phyloP scores from a whole-genome alignment of 2,329 filamentous ascomycete genomes.

The Falciphora oryzae region DNA sequence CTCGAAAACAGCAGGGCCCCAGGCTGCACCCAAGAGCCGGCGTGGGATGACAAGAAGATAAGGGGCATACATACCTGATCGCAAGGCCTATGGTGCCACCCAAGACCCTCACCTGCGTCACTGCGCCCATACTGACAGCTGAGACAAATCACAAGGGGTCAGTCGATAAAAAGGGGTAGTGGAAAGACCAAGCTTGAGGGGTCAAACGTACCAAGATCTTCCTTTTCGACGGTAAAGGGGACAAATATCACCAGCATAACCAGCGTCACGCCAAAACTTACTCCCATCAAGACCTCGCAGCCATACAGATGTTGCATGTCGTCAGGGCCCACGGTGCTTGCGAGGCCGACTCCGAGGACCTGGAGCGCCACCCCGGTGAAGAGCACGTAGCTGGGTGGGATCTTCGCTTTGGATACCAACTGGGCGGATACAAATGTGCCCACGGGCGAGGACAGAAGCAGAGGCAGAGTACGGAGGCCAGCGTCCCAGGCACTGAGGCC shows the following conservation, averaged over 20 bases:
- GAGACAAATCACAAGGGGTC: neutral
- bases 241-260: constrained; percentile 2
- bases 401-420: constrained; percentile 20
- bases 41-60: neutral
- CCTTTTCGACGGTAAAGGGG: neutral
- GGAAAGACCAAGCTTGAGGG: neutral
- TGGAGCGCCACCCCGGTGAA: constrained; percentile 1
- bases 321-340: neutral
- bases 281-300: constrained; percentile 9
- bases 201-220: constrained; percentile 4
- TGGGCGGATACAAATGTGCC: constrained; percentile 31
- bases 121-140: constrained; percentile 8
- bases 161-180: neutral
- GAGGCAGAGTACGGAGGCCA: constrained; percentile 34
- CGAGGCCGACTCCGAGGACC: constrained; percentile 1
- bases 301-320: constrained; percentile 3
- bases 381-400: constrained; percentile 5
- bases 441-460: constrained; percentile 31
- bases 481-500: constrained; percentile 31
- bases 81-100: constrained; percentile 9
- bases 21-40: neutral
- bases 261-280: constrained; percentile 6
- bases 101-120: constrained; percentile 5
- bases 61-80: neutral
- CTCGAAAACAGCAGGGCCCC: neutral